phyloP scores from a whole-genome alignment of 495 filamentous ascomycete genomes.

The Podospora fimiseda region DNA sequence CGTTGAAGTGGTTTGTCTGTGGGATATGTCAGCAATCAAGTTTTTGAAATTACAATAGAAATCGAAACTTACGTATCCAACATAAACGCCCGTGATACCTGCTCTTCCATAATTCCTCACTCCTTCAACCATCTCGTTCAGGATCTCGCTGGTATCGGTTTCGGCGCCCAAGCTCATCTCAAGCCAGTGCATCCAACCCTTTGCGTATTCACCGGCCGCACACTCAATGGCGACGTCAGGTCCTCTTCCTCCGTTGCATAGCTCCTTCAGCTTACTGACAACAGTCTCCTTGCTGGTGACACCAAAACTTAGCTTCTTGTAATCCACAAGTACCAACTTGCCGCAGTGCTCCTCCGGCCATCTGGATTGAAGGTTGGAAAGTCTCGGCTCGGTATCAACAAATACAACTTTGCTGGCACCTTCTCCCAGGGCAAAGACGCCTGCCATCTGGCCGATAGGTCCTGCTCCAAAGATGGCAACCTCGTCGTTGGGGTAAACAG shows the following conservation, averaged over 20 bases:
- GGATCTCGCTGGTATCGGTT: constrained; percentile 78
- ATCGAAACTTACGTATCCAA: constrained; percentile 58
- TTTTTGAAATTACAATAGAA: not conserved
- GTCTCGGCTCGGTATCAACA: constrained; percentile 72
- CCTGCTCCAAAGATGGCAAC: constrained; percentile 80
- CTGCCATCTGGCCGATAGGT: constrained; percentile 75
- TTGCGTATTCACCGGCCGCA: constrained; percentile 78
- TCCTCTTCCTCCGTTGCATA: constrained; percentile 52
- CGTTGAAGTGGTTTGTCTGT: constrained; percentile 74
- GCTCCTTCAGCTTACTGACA: constrained; percentile 64
- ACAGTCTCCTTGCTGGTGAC: constrained; percentile 52
- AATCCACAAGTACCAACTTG: constrained; percentile 41
- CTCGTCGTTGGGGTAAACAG: constrained; percentile 68
- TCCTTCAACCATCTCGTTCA: constrained; percentile 82
- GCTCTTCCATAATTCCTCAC: constrained; percentile 69
- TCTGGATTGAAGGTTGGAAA: constrained; percentile 59
- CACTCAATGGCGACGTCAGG: constrained; percentile 80
- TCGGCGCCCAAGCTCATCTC: constrained; percentile 68
- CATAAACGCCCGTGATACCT: constrained; percentile 77
- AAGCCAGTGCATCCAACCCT: constrained; percentile 73
- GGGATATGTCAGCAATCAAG: not conserved
- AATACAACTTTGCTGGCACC: constrained; percentile 73
- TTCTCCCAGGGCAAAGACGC: constrained; percentile 62
- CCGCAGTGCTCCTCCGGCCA: constrained; percentile 41
- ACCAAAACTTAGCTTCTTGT: constrained; percentile 40